Percentiles rank a stretch among this genome's conserved stretches.
phyloP scores from a whole-genome alignment of 441 rosid genomes.

The Hura crepitans region DNA sequence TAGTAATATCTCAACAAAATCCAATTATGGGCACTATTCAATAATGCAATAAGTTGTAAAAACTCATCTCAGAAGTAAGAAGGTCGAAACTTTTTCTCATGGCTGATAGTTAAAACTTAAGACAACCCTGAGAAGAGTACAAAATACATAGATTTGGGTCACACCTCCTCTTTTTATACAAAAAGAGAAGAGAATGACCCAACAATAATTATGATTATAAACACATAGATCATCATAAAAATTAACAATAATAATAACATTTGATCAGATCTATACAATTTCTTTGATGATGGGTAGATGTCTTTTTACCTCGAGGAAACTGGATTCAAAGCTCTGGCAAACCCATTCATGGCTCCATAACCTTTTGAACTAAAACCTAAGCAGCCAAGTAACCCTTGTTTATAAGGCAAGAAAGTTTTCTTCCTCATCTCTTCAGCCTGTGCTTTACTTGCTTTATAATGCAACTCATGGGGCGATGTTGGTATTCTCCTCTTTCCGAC shows the following conservation, averaged over 20 bases:
- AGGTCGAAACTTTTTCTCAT: slow-evolving; percentile 9
- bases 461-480: slow-evolving; percentile 83
- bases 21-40: background rate
- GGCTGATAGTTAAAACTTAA: slow-evolving; percentile 21
- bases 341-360: slow-evolving; percentile 84
- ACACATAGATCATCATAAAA: slow-evolving; percentile 15
- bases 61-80: background rate
- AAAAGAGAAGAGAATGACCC: slow-evolving; percentile 13
- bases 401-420: slow-evolving; percentile 85
- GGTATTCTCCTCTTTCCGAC: slow-evolving; percentile 65
- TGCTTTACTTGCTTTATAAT: slow-evolving; percentile 82
- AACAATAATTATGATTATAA: slow-evolving; percentile 3
- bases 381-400: slow-evolving; percentile 89
- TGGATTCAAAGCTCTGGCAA: slow-evolving; percentile 85
- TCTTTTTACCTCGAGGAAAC: slow-evolving; percentile 70
- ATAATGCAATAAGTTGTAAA: slow-evolving; percentile 10
- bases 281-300: background rate
- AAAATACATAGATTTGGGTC: slow-evolving; percentile 14
- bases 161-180: slow-evolving; percentile 8
- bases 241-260: slow-evolving; percentile 7
- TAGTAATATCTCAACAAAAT: background rate
- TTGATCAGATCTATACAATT: slow-evolving; percentile 31
- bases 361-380: slow-evolving; percentile 94
- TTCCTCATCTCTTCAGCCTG: slow-evolving; percentile 96
- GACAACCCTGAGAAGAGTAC: slow-evolving; percentile 18